A percentile compares a stretch with the other conserved stretches of the same genome.
Conservation (phyloP, 2,329 filamentous ascomycete genomes). For the Clonostachys solani region DNA sequence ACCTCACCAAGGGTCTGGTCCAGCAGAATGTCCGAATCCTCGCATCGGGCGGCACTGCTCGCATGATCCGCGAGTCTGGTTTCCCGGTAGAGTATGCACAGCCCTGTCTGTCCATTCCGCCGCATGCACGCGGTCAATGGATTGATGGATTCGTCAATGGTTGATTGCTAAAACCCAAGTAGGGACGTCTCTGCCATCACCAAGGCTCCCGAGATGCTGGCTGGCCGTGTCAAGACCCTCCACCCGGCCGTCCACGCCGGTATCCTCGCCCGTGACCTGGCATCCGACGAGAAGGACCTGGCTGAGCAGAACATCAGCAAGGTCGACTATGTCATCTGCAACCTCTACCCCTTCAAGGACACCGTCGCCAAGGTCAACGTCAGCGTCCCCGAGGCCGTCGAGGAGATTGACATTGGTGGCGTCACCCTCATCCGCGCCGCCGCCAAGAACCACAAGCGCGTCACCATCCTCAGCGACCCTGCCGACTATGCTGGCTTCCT, state of each 20-base stretch:
- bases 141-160: not conserved
- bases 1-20: constrained; percentile 85
- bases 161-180: constrained; percentile 3
- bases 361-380: constrained; percentile 96
- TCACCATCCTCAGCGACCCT: constrained; percentile 94
- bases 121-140: not conserved
- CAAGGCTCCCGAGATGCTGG: constrained; percentile 93
- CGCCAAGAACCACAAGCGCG: constrained; percentile 94
- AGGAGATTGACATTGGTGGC: constrained; percentile 98
- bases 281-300: constrained; percentile 94
- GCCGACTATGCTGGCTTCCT: constrained; percentile 92
- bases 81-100: constrained; percentile 82
- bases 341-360: constrained; percentile 98
- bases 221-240: constrained; percentile 81
- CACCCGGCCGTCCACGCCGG: constrained; percentile 89
- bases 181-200: constrained; percentile 98
- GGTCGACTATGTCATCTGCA: constrained; percentile 95
- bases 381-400: constrained; percentile 92
- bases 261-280: constrained; percentile 91
- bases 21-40: constrained; percentile 89
- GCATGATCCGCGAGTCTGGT: constrained; percentile 93
- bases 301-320: constrained; percentile 93
- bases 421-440: constrained; percentile 95
- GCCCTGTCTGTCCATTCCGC: not conserved
- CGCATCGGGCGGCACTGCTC: constrained; percentile 91